Conservation (phyloP, 2,329 filamentous ascomycete species). For the Phialophora expanda region DNA sequence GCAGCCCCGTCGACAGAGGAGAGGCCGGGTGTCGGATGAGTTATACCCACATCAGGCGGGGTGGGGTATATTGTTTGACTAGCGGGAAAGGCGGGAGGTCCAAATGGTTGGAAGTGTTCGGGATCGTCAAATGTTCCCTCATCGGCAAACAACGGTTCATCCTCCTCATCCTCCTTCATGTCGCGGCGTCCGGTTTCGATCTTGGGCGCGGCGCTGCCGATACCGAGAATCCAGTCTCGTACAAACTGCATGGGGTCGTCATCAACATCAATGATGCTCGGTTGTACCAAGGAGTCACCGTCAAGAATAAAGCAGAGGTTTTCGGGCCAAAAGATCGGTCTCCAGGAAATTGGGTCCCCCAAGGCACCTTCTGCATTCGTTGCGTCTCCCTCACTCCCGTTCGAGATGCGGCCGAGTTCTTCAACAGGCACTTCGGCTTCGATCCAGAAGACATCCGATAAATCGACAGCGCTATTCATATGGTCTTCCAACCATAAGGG, state of each 20-base stretch:
- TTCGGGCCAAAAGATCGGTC: conserved; percentile 53
- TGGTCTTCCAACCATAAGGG: conserved; percentile 31
- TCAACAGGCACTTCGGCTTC: conserved; percentile 33
- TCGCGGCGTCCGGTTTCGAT: conserved; percentile 8
- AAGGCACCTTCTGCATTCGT: conserved; percentile 37
- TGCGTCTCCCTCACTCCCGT: conserved; percentile 1
- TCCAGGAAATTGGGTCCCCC: conserved; percentile 45
- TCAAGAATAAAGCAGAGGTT: conserved; percentile 50
- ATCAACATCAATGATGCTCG: conserved; percentile 16
- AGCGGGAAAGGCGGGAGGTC: conserved; percentile 34
- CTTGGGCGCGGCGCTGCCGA: conserved; percentile 16
- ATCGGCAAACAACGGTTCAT: conserved; percentile 36
- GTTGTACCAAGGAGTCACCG: conserved; percentile 31
- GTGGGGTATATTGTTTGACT: conserved; percentile 57
- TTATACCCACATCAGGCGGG: conserved; percentile 56
- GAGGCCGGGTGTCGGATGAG: conserved; percentile 42
- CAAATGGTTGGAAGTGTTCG: conserved; percentile 36
- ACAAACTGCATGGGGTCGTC: conserved; percentile 52
- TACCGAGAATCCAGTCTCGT: conserved; percentile 48
- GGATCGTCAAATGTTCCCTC: conserved; percentile 37
- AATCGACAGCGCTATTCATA: conserved; percentile 12
- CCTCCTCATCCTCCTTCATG: conserved; percentile 27
- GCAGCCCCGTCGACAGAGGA: conserved; percentile 43
- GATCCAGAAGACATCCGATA: conserved; percentile 26
- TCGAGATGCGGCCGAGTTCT: conserved; percentile 13